Conservation (phyloP, 1,284 basidiomycete species). For the Leccinum pallidistipes region DNA sequence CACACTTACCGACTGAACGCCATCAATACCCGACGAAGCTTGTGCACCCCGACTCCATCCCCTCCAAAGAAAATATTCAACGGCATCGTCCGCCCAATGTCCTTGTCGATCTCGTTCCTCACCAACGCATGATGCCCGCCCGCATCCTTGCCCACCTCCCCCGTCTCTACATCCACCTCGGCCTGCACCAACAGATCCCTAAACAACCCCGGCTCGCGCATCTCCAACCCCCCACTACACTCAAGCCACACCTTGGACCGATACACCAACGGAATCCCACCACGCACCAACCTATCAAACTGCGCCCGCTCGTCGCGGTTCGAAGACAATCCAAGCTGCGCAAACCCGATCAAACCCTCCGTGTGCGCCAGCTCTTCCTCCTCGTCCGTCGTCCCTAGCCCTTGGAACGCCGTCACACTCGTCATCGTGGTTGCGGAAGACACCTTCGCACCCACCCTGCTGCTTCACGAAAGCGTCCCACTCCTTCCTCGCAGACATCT, state of each 20-base stretch:
- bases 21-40: constrained; percentile 84
- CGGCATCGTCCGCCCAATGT: constrained; percentile 92
- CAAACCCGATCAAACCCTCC: constrained; percentile 83
- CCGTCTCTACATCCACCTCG: constrained; percentile 37
- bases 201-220: constrained; percentile 91
- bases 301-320: constrained; percentile 78
- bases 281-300: constrained; percentile 77
- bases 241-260: constrained; percentile 90
- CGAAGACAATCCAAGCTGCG: constrained; percentile 77
- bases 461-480: constrained; percentile 90
- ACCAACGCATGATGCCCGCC: constrained; percentile 48
- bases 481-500: constrained; percentile 69
- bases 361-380: constrained; percentile 73
- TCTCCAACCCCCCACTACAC: constrained; percentile 89
- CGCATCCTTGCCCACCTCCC: constrained; percentile 18
- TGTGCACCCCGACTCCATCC: constrained; percentile 90
- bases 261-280: constrained; percentile 88
- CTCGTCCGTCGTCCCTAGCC: constrained; percentile 59
- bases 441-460: constrained; percentile 29
- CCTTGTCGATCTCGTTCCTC: constrained; percentile 87
- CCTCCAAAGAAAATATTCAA: constrained; percentile 96
- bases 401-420: constrained; percentile 54
- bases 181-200: constrained; percentile 74
- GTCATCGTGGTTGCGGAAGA: constrained; percentile 8
- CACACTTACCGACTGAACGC: constrained; percentile 84